These are phyloP conservation scores for Oryza nivara DNA, from an alignment of 176 grass and related monocot genomes.

Conservation along the genomic window DNA sequence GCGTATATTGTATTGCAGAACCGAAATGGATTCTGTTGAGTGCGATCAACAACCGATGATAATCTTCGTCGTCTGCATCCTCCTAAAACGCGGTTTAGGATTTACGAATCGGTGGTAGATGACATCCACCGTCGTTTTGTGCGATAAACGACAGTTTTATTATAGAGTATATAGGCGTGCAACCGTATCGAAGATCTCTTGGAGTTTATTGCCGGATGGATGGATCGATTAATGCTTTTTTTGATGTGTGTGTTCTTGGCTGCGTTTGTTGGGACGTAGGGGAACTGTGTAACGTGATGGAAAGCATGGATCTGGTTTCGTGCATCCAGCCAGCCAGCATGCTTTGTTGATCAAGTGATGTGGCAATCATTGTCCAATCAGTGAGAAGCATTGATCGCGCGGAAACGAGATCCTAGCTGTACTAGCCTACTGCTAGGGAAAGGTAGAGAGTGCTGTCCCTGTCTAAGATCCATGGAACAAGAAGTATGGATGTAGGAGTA, in stretches of 20 bases:
- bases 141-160: not conserved
- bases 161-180: not conserved
- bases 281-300: not conserved
- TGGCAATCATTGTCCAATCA: constrained; percentile 22
- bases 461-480: no score
- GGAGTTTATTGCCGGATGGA: not conserved
- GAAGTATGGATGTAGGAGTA: not conserved
- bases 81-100: constrained; percentile 15
- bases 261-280: not conserved
- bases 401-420: not conserved
- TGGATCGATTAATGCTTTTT: not conserved
- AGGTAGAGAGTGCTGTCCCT: not conserved
- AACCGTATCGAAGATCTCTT: not conserved
- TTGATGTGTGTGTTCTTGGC: not conserved
- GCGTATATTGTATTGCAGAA: not conserved
- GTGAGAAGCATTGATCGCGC: not conserved
- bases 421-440: not conserved
- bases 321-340: not conserved
- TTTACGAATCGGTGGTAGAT: not conserved
- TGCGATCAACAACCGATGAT: not conserved
- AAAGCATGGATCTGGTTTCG: not conserved
- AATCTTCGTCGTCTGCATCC: not conserved
- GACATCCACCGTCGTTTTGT: not conserved
- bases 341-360: not conserved
- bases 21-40: not conserved